Conservation (phyloP, 371 early-diverging fungal species). For the Mortierella polycephala region DNA sequence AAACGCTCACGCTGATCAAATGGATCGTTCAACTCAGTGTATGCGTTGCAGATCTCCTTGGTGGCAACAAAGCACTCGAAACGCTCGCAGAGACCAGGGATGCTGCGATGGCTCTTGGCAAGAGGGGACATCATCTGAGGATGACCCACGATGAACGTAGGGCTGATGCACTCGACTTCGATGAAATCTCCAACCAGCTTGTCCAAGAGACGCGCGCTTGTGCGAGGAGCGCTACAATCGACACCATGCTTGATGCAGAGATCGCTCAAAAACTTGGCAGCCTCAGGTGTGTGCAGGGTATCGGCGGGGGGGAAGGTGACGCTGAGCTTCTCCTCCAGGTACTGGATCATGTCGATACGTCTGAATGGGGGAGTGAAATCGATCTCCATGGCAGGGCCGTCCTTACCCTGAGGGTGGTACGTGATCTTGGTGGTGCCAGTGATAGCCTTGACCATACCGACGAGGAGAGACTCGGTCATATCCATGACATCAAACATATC, state of each 20-base stretch:
- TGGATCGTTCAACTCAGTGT: slow-evolving; percentile 99
- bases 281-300: slow-evolving; percentile 83
- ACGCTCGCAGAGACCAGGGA: slow-evolving; percentile 96
- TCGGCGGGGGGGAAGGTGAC: slow-evolving; percentile 92
- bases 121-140: slow-evolving; percentile 99
- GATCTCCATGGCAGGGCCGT: slow-evolving; percentile 82
- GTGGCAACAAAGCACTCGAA: slow-evolving; percentile 99
- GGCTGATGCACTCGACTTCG: slow-evolving; percentile 95
- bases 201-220: slow-evolving; percentile 96
- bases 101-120: slow-evolving; percentile 97
- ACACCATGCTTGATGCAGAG: slow-evolving; percentile 94
- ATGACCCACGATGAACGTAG: slow-evolving; percentile 98
- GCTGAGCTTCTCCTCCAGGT: slow-evolving; percentile 90
- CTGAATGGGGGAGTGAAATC: slow-evolving; percentile 99
- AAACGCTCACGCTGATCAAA: slow-evolving; percentile 98
- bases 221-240: slow-evolving; percentile 95
- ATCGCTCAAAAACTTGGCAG: slow-evolving; percentile 89
- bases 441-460: slow-evolving; percentile 92
- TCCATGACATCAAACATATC: slow-evolving; percentile 98
- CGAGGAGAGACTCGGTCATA: slow-evolving; percentile 94
- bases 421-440: slow-evolving; percentile 90
- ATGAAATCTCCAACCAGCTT: slow-evolving; percentile 97
- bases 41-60: slow-evolving; percentile 99
- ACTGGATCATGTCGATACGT: slow-evolving; percentile 94
- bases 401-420: slow-evolving; percentile 94